Percentiles rank a stretch among this genome's conserved stretches.
These are phyloP conservation scores for Coniophora puteana DNA, from an alignment of 1,284 basidiomycete species.

Conservation along the genomic window DNA sequence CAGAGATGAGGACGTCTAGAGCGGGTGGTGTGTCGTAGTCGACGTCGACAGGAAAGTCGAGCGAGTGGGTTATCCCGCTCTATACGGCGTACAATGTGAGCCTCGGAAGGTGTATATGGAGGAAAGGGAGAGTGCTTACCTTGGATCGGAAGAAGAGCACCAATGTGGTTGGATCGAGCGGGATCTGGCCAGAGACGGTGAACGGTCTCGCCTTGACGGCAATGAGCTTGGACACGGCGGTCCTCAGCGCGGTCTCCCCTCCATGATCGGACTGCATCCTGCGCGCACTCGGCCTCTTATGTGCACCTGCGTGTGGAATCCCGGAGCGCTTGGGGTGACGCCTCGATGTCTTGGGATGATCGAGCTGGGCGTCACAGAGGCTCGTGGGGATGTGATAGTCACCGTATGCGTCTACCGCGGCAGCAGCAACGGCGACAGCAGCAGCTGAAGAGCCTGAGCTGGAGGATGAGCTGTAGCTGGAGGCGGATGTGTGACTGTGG, in stretches of 20 bases:
- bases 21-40: conserved; percentile 71
- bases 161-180: conserved; percentile 62
- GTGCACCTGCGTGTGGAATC: too few species aligned
- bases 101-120: conserved; percentile 2
- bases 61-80: conserved; percentile 74
- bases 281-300: conserved; percentile 27
- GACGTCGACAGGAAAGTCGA: conserved; percentile 78
- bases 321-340: conserved; percentile 35
- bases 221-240: conserved; percentile 54
- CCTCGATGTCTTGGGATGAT: conserved; percentile 69
- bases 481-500: too few species aligned
- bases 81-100: conserved; percentile 22
- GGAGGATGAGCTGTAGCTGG: too few species aligned
- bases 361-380: too few species aligned
- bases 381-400: conserved; percentile 30
- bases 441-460: too few species aligned
- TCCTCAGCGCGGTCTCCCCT: conserved; percentile 51
- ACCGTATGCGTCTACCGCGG: too few species aligned
- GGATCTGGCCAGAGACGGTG: conserved; percentile 65
- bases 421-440: too few species aligned
- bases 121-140: conserved; percentile 36
- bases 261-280: conserved; percentile 37
- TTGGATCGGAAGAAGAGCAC: conserved; percentile 77
- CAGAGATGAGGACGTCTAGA: conserved; percentile 72
- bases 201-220: conserved; percentile 59